Base-by-base conservation (phyloP, 2,329 filamentous ascomycete genomes). In the Calonectria honghensis region DNA sequence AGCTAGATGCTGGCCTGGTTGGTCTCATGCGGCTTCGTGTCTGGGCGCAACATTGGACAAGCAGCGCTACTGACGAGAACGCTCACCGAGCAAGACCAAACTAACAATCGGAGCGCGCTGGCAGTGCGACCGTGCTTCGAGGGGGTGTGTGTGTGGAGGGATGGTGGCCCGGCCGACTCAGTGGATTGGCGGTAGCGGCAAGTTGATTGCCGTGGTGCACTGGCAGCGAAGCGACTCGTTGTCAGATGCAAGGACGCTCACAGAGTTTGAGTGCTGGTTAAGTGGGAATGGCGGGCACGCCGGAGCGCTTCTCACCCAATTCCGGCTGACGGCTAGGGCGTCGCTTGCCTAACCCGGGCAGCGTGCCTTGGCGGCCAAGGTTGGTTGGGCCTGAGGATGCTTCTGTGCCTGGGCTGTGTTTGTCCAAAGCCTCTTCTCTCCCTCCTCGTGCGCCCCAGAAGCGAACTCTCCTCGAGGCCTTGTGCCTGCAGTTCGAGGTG, bases 11-110 rank as follows among this genome's bases (percentile, higher is more conserved):
- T 81, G 77, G 77, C 77, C 78, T 72, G 72, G 75, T 73, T 75
- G 76, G 79, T 79, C 75, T 63, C 65, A 79, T 80, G 79, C 73
- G 75, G 78, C 75, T 75, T 77, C 77, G 75, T 76, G 61, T 64
- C 74, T 76, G 76, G 74, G 76, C 77, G 77, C 76, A 74, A 76
- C 74, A 75, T 74, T 73, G 76, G 72, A 74, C 74, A 72, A 72
- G 59, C 50, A 70, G 75, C 76, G 78, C 81, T 80, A 80, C 76
- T 32, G 76, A 83, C 81, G 64, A 82, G 81, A 83, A 83, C 75
- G 79, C 73, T 83, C 82, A 83, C 82, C 82, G 82, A 83, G 79
- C 76, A 71, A 72, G 48, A 73, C n/a, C 65, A 77, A 66, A 65
- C 80, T 80, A 81, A 72, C 72, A 70, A 48, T 50, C 37, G 50